A percentile compares a stretch with the other conserved stretches of the same genome.
These are phyloP conservation scores for Camellia granthamiana DNA, from an alignment of 148 eudicot genomes.

Conservation along the genomic window DNA sequence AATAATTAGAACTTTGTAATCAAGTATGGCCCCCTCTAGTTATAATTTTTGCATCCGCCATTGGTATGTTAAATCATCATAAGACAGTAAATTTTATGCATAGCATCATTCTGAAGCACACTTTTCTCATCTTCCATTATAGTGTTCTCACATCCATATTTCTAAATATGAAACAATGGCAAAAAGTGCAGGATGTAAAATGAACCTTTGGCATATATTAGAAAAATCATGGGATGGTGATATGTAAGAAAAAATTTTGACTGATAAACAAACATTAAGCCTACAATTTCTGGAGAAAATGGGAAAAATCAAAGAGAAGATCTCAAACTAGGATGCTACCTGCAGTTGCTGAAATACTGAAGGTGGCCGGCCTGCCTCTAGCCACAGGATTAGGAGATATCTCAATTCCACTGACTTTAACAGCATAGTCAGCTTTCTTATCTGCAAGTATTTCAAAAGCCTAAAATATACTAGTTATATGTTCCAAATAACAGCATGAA, in stretches of 20 bases:
- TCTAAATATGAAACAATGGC: neutral
- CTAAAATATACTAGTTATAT: neutral
- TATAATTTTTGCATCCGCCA: no score
- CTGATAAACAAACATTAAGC: neutral
- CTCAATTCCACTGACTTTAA: slow-evolving; percentile 56
- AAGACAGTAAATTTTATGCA: neutral
- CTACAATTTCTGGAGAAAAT: neutral
- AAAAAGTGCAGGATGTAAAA: neutral
- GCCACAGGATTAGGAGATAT: slow-evolving; percentile 60
- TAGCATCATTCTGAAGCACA: neutral
- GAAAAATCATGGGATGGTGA: neutral
- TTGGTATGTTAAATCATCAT: neutral
- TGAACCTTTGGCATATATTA: neutral
- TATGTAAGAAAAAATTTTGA: neutral
- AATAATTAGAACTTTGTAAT: no score
- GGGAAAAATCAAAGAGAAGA: neutral
- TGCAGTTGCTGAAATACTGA: slow-evolving; percentile 50
- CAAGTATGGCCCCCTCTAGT: no score
- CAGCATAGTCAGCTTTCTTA: slow-evolving; percentile 49
- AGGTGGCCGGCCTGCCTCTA: slow-evolving; percentile 51
- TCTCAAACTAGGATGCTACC: slow-evolving; percentile 22
- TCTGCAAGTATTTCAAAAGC: slow-evolving; percentile 36
- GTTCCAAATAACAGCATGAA: neutral
- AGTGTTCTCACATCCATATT: neutral
- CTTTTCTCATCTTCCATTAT: neutral